Conservation (phyloP, 331 rosid genomes). For the Malus hybrid region DNA sequence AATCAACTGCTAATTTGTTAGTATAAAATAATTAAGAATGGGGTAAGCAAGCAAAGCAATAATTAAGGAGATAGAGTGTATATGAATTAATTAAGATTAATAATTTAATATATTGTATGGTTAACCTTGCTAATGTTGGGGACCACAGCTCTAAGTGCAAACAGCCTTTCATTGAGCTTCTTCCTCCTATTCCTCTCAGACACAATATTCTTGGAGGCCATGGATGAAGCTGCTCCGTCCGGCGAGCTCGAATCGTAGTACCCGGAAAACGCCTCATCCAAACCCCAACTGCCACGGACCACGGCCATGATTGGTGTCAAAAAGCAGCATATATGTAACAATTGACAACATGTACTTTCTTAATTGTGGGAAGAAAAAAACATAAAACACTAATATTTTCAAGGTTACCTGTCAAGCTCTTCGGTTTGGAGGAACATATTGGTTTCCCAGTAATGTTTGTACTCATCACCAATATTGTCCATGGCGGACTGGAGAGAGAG, state of each 20-base stretch:
- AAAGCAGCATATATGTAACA: background rate
- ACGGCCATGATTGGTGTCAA: background rate
- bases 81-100: background rate
- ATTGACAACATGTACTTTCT: background rate
- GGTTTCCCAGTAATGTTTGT: constrained; percentile 64
- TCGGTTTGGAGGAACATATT: constrained; percentile 59
- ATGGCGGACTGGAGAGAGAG: constrained; percentile 3
- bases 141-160: constrained; percentile 92
- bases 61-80: background rate
- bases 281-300: constrained; percentile 45
- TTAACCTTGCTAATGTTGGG: constrained; percentile 86
- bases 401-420: constrained; percentile 59
- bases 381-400: background rate
- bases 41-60: background rate
- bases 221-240: constrained; percentile 72
- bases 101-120: background rate
- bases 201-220: constrained; percentile 78
- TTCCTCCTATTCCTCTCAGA: constrained; percentile 87
- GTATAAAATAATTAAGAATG: too few species aligned
- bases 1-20: background rate
- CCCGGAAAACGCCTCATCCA: constrained; percentile 67
- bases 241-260: constrained; percentile 91
- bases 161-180: constrained; percentile 83
- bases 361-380: background rate
- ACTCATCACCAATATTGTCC: constrained; percentile 63